These are phyloP conservation scores for Coemansia sp. DNA, from an alignment of 192 early-diverging fungal genomes.

Conservation along the genomic window DNA sequence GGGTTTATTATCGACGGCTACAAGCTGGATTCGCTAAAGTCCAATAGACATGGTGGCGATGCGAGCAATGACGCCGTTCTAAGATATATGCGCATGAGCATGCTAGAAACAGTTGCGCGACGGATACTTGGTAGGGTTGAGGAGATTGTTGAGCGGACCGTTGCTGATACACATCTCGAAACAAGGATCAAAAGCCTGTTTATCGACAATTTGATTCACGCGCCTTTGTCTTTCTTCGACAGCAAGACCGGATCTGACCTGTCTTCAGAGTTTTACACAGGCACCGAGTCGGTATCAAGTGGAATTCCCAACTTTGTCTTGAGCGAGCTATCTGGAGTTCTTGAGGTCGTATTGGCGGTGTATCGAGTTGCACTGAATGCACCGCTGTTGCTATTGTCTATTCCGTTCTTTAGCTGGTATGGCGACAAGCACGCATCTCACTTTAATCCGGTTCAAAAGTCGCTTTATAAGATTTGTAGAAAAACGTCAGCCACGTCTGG, in stretches of 20 bases:
- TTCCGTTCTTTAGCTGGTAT: slow-evolving; percentile 21
- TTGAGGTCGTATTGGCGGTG: slow-evolving; percentile 18
- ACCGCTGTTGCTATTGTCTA: slow-evolving; percentile 22
- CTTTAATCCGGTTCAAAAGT: slow-evolving; percentile 5
- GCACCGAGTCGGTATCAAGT: slow-evolving; percentile 10
- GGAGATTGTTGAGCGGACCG: background rate
- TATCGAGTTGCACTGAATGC: slow-evolving; percentile 22
- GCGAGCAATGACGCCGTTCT: slow-evolving; percentile 16
- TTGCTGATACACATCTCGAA: slow-evolving; percentile 16
- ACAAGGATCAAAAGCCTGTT: slow-evolving; percentile 22
- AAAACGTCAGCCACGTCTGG: background rate
- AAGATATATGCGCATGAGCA: slow-evolving; percentile 25
- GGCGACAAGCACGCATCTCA: background rate
- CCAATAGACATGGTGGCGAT: background rate
- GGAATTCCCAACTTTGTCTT: slow-evolving; percentile 18
- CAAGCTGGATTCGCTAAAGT: slow-evolving; percentile 17
- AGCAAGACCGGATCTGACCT: slow-evolving; percentile 22
- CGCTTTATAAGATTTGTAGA: slow-evolving; percentile 4
- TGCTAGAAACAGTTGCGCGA: slow-evolving; percentile 14
- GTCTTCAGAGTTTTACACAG: slow-evolving; percentile 14
- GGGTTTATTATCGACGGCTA: slow-evolving; percentile 29
- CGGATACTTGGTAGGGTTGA: background rate
- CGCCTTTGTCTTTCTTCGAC: slow-evolving; percentile 44
- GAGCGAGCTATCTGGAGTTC: slow-evolving; percentile 7
- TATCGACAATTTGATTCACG: slow-evolving; percentile 24